Evolutionary conservation across 352 stramenopile species (phyloP).

Genomic region (Peronosclerospora sorghi): DNA sequence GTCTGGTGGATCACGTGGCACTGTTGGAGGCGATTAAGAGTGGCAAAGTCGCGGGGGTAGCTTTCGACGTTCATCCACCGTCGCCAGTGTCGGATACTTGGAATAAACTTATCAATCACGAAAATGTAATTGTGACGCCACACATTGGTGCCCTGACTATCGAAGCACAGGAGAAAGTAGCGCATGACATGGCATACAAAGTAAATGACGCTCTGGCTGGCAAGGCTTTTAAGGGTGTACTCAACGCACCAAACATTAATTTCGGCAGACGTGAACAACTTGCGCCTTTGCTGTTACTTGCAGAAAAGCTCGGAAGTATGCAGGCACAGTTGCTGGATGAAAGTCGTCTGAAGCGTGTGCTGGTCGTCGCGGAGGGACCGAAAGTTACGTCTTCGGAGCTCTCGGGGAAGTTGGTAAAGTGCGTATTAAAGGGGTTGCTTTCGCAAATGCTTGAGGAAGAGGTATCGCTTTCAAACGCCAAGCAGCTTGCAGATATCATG

Average conservation of each 20-base stretch:
- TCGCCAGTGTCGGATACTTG: slow-evolving; percentile 37
- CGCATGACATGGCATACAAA: slow-evolving; percentile 84
- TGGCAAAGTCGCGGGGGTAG: slow-evolving; percentile 62
- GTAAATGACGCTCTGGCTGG: slow-evolving; percentile 87
- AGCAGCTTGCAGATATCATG: slow-evolving; percentile 77
- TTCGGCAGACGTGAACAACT: slow-evolving; percentile 71
- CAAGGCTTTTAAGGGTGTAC: slow-evolving; percentile 87
- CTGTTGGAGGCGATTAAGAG: slow-evolving; percentile 81
- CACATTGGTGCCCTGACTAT: slow-evolving; percentile 92
- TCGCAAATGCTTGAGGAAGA: slow-evolving; percentile 86
- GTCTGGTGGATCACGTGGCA: slow-evolving; percentile 88
- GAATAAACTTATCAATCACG: slow-evolving; percentile 74
- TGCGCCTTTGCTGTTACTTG: slow-evolving; percentile 79
- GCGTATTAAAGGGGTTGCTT: slow-evolving; percentile 85
- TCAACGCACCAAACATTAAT: slow-evolving; percentile 93
- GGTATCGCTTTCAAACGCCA: slow-evolving; percentile 86
- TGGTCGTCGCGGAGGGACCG: slow-evolving; percentile 73
- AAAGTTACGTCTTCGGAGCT: slow-evolving; percentile 75
- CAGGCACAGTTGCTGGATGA: slow-evolving; percentile 78
- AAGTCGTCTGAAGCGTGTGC: slow-evolving; percentile 47
- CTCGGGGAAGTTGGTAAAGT: slow-evolving; percentile 73
- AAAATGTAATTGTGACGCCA: slow-evolving; percentile 88
- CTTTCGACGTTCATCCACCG: slow-evolving; percentile 64
- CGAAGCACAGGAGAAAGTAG: slow-evolving; percentile 90
- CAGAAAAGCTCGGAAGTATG: slow-evolving; percentile 86